Base-by-base conservation (phyloP, 2,329 filamentous ascomycete genomes). In the Colletotrichum lini region DNA sequence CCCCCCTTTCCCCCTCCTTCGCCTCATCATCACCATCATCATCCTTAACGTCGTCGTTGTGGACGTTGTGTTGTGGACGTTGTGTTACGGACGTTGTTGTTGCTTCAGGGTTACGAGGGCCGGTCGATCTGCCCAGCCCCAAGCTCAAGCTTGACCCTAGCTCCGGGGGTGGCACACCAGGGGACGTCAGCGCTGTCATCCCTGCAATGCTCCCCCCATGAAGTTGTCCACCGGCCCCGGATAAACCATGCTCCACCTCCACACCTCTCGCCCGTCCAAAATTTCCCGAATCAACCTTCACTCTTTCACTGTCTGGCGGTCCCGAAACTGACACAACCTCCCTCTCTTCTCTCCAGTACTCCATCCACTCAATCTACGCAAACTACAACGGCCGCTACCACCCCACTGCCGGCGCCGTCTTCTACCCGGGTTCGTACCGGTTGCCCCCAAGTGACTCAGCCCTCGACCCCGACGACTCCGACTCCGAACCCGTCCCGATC, bases 201-300 rank as follows among this genome's bases (percentile, higher is more conserved):
- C 38, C 10, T 63, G 60, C 60, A 62, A 40, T 49, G 59, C 15
- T 50, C 30, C 47, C 47, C 26, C 13, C 26, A 9, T 8, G 10
- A 40, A 58, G 44, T 4, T 10, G 30, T 35, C 18, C 44, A 21
- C 9, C 23, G 60, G 35, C 13, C 49, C 21, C 60, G 60, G 60
- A 63, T 53, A 63, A 63, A 63, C 38, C 47, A 63, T 63, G 12
- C 60, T 53, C 60, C 60, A 44, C 49, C 18, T 35, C 60, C 49
- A 18, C 35, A 44, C 21, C 13, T 35, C 30, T 44, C 38, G 30
- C 59, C 59, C 44, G 15, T 60, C 59, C 59, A 62, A 62, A 62
- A 62, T 62, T 62, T 62, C 59, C 58, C 59, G 54, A 10, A 16
- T n/a, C 21, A 30, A 62, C n/a, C 45, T 42, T 30, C 47, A 26